These are phyloP conservation scores for Cichorium intybus DNA, from an alignment of 140 eudicot genomes.

Conservation along the genomic window DNA sequence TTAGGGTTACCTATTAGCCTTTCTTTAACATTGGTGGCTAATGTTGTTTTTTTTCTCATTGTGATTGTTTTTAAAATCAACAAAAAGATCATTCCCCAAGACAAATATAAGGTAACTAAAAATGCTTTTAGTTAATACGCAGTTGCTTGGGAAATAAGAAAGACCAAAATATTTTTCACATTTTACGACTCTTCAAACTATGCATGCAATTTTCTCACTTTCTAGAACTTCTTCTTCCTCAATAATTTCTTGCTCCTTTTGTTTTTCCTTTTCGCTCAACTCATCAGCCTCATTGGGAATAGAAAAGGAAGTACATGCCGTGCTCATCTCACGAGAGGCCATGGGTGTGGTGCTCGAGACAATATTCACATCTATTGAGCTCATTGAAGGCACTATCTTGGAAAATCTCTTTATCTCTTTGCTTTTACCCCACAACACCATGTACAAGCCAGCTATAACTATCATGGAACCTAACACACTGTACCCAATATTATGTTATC, in stretches of 20 bases:
- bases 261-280: background rate
- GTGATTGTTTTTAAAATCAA: background rate
- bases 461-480: constrained; percentile 42
- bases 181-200: background rate
- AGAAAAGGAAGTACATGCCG: background rate
- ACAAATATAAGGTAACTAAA: too few species aligned
- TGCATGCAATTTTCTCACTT: background rate
- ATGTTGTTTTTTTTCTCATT: background rate
- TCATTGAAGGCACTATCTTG: background rate
- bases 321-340: background rate
- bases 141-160: background rate
- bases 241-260: background rate
- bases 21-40: too few species aligned
- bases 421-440: constrained; percentile 53
- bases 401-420: constrained; percentile 29
- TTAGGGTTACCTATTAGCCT: too few species aligned
- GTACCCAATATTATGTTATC: constrained; percentile 1
- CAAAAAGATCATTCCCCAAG: too few species aligned
- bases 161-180: background rate
- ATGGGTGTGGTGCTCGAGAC: background rate
- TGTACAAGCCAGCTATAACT: constrained; percentile 37
- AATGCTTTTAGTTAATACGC: too few species aligned
- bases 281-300: constrained; percentile 7
- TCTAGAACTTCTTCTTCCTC: background rate
- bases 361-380: constrained; percentile 7